phyloP scores from a whole-genome alignment of 176 grass and related monocot species.

The Carex myosuroides region DNA sequence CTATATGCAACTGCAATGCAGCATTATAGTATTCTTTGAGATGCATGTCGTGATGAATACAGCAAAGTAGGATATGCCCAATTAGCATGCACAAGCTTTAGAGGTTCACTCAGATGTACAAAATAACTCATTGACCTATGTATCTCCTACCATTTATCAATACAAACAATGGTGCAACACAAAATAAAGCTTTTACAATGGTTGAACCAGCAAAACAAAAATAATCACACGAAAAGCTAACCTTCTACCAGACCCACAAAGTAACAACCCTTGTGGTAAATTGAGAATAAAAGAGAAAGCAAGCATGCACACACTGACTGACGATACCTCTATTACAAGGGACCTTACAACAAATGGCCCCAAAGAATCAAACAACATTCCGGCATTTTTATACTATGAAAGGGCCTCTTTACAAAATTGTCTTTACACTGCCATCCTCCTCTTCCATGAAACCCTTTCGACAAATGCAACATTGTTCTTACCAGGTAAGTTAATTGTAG shows the following conservation, averaged over 20 bases:
- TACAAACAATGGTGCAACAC: slow-evolving; percentile 52
- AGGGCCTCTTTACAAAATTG: slow-evolving; percentile 26
- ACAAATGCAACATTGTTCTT: slow-evolving; percentile 18
- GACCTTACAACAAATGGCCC: slow-evolving; percentile 26
- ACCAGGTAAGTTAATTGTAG: slow-evolving; percentile 40
- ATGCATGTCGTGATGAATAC: too few relatives aligned
- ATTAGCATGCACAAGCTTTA: background rate
- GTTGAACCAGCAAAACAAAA: slow-evolving; percentile 33
- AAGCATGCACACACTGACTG: slow-evolving; percentile 34
- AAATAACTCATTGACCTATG: background rate
- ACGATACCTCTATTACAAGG: slow-evolving; percentile 34
- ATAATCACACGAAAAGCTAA: slow-evolving; percentile 68
- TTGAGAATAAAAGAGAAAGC: slow-evolving; percentile 7
- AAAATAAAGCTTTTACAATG: slow-evolving; percentile 58
- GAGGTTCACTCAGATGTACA: slow-evolving; percentile 6
- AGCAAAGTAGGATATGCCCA: too few relatives aligned
- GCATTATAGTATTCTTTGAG: background rate
- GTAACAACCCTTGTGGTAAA: slow-evolving; percentile 30
- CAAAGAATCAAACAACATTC: slow-evolving; percentile 58
- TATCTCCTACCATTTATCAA: slow-evolving; percentile 32
- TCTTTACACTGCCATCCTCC: slow-evolving; percentile 36
- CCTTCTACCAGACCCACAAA: slow-evolving; percentile 30
- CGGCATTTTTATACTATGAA: slow-evolving; percentile 4
- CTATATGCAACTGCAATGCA: background rate
- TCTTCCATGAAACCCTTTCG: slow-evolving; percentile 25